phyloP scores from a whole-genome alignment of 2,329 filamentous ascomycete genomes.

The Diplodia corticola region DNA sequence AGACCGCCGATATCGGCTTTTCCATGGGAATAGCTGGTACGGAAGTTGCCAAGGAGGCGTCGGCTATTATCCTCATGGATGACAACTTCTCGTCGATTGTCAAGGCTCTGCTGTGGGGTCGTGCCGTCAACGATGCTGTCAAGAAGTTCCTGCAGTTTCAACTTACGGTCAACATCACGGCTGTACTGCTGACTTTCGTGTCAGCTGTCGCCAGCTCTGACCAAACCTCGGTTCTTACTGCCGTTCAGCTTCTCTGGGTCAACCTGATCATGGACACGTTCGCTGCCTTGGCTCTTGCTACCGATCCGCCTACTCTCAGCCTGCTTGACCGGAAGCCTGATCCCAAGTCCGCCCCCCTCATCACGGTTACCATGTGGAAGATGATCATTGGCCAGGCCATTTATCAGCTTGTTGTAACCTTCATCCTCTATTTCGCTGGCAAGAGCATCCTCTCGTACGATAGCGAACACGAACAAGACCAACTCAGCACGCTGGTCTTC shows the following conservation, averaged over 20 bases:
- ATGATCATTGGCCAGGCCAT: slow-evolving; percentile 77
- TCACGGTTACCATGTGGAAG: slow-evolving; percentile 78
- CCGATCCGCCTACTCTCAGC: slow-evolving; percentile 78
- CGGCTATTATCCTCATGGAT: slow-evolving; percentile 44
- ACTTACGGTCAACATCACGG: slow-evolving; percentile 78
- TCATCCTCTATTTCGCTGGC: slow-evolving; percentile 71
- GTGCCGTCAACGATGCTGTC: slow-evolving; percentile 44
- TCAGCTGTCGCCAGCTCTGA: slow-evolving; percentile 74
- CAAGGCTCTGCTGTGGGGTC: slow-evolving; percentile 43
- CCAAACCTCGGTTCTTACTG: slow-evolving; percentile 74
- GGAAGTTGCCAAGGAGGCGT: slow-evolving; percentile 44
- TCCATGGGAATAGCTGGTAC: slow-evolving; percentile 43
- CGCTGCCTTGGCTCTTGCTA: slow-evolving; percentile 84
- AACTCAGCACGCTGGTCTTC: slow-evolving; percentile 80
- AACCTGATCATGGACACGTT: slow-evolving; percentile 90
- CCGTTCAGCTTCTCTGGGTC: slow-evolving; percentile 88
- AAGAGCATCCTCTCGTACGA: slow-evolving; percentile 61
- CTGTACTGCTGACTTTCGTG: slow-evolving; percentile 76
- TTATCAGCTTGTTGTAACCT: slow-evolving; percentile 71
- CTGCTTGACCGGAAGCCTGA: slow-evolving; percentile 80
- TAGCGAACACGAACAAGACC: slow-evolving; percentile 46
- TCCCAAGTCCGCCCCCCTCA: slow-evolving; percentile 74
- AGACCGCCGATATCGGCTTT: slow-evolving; percentile 45
- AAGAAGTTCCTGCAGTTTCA: slow-evolving; percentile 78
- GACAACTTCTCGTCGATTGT: slow-evolving; percentile 47